Evolutionary conservation across 257 asterid genomes (phyloP).

Genomic region (Cordia subcordata): DNA sequence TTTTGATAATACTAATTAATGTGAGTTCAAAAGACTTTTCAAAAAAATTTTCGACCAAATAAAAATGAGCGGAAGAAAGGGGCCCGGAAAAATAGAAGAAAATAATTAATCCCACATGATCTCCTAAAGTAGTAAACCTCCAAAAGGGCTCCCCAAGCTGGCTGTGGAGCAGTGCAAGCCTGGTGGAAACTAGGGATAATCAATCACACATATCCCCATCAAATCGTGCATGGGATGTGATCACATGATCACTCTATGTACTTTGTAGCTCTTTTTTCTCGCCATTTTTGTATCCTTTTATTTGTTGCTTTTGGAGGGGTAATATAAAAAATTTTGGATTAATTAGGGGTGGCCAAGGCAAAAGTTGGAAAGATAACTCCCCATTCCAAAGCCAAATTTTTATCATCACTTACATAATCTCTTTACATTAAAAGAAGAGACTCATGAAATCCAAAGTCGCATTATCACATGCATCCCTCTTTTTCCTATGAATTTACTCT

Average conservation of each 20-base stretch:
- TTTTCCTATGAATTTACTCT: constrained; percentile 25
- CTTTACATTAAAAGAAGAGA: constrained; percentile 52
- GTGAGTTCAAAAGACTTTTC: too few relatives aligned
- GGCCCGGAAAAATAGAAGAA: background rate
- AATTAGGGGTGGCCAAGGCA: constrained; percentile 13
- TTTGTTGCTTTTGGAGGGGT: constrained; percentile 17
- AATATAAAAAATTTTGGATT: background rate
- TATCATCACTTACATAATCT: constrained; percentile 13
- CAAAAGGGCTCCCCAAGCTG: constrained; percentile 45
- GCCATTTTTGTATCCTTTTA: constrained; percentile 2
- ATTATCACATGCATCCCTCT: constrained; percentile 54
- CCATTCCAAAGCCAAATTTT: constrained; percentile 23
- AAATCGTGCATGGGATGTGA: constrained; percentile 28
- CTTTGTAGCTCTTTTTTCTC: constrained; percentile 1
- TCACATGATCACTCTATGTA: background rate
- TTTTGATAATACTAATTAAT: too few relatives aligned
- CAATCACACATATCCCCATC: constrained; percentile 29
- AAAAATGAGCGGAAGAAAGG: background rate
- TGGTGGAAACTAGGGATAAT: constrained; percentile 18
- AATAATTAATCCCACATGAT: constrained; percentile 9
- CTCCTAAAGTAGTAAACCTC: constrained; percentile 28
- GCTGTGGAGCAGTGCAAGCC: constrained; percentile 46
- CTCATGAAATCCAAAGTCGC: constrained; percentile 32
- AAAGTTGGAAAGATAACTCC: constrained; percentile 26
- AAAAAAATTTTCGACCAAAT: background rate